These are phyloP conservation scores for Hymenoscyphus linearis DNA, from an alignment of 2,329 filamentous ascomycete genomes.

Conservation along the genomic window DNA sequence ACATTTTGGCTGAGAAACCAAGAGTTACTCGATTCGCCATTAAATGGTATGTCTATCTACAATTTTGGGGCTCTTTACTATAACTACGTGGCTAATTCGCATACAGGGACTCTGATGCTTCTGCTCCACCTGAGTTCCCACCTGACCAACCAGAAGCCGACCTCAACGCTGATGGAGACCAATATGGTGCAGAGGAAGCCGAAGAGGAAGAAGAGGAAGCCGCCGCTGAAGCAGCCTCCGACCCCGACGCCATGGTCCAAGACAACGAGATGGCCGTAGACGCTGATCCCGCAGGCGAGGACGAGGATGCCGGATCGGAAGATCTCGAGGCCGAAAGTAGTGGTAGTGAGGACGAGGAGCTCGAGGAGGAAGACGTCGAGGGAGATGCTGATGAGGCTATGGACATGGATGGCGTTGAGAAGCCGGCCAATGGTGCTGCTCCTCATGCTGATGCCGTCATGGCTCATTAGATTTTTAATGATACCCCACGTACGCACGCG, in stretches of 20 bases:
- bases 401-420: conserved; percentile 42
- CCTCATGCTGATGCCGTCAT: conserved; percentile 29
- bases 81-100: conserved; percentile 22
- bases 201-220: conserved; percentile 61
- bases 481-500: conserved; percentile 14
- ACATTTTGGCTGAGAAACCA: conserved; percentile 94
- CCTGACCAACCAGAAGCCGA: conserved; percentile 98
- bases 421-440: conserved; percentile 22
- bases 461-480: conserved; percentile 28
- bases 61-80: not conserved
- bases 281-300: conserved; percentile 49
- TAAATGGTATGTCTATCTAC: conserved; percentile 73
- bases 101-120: conserved; percentile 90
- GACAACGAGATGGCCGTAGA: conserved; percentile 73
- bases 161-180: conserved; percentile 73
- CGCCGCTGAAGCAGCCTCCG: conserved; percentile 42
- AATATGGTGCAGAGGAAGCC: conserved; percentile 86
- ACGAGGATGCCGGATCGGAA: conserved; percentile 62
- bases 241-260: conserved; percentile 45
- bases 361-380: conserved; percentile 63
- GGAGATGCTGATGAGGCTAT: conserved; percentile 45
- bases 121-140: conserved; percentile 90
- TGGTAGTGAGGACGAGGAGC: conserved; percentile 52
- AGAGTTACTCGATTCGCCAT: conserved; percentile 96
- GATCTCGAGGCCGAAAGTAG: conserved; percentile 57